These are phyloP conservation scores for Penicillium salamii DNA, from an alignment of 495 filamentous ascomycete species.

Conservation along the genomic window DNA sequence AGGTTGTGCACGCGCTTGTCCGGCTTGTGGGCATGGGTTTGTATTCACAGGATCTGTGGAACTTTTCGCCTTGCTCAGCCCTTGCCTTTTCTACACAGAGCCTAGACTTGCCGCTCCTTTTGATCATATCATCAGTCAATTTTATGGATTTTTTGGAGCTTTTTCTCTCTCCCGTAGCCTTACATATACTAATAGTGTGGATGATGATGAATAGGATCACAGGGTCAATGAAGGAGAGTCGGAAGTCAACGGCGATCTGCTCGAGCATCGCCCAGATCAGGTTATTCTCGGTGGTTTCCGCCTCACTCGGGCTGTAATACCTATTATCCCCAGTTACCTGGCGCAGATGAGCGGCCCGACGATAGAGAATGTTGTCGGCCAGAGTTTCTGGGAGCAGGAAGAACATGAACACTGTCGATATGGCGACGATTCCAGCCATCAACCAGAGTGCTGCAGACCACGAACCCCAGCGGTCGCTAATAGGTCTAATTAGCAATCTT, in stretches of 20 bases:
- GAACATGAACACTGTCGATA: slow-evolving; percentile 37
- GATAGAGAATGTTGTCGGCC: slow-evolving; percentile 49
- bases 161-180: background rate
- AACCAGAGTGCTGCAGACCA: slow-evolving; percentile 14
- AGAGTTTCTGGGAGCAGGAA: slow-evolving; percentile 50
- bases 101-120: background rate
- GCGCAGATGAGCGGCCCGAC: slow-evolving; percentile 45
- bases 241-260: slow-evolving; percentile 7
- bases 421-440: slow-evolving; percentile 31
- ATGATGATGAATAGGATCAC: slow-evolving; percentile 16
- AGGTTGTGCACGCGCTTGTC: background rate
- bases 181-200: slow-evolving; percentile 8
- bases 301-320: background rate
- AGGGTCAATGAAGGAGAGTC: slow-evolving; percentile 13
- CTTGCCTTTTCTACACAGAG: background rate
- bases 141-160: background rate
- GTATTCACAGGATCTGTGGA: background rate
- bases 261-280: background rate
- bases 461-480: slow-evolving; percentile 5
- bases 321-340: background rate
- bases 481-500: background rate
- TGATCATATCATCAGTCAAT: background rate
- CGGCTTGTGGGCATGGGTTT: background rate
- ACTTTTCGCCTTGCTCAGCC: background rate
- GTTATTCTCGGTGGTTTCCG: background rate